Conservation (phyloP, 2,329 filamentous ascomycete genomes). For the Calonectria henricotiae region DNA sequence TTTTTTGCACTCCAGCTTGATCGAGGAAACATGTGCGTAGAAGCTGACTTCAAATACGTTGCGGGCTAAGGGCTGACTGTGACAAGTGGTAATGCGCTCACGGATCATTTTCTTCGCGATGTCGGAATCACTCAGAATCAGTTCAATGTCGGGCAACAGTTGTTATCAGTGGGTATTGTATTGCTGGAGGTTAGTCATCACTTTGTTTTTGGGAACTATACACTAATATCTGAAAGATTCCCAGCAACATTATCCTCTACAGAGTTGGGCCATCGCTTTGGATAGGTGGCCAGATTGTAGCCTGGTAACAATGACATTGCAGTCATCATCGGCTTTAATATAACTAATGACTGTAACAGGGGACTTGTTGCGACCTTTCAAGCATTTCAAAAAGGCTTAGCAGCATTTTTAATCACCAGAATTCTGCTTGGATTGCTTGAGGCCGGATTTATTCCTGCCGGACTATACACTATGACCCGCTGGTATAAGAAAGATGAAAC, state of each 20-base stretch:
- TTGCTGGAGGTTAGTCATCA: background rate
- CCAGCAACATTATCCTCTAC: conserved; percentile 2
- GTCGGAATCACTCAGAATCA: background rate
- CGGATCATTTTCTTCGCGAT: conserved; percentile 6
- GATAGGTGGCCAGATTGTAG: conserved; percentile 3
- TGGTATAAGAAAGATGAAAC: conserved; percentile 7
- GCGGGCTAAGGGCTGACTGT: background rate
- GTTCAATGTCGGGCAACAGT: conserved; percentile 1
- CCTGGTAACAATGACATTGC: background rate
- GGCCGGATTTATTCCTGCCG: background rate
- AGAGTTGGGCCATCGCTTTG: background rate
- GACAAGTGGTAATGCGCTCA: background rate
- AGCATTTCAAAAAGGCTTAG: background rate
- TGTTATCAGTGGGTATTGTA: background rate
- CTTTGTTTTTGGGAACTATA: background rate
- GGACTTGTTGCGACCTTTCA: background rate
- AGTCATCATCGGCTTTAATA: too few species aligned
- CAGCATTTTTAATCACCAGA: background rate
- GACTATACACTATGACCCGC: background rate
- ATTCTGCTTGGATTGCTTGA: background rate
- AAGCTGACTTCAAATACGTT: too few species aligned
- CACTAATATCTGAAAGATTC: background rate
- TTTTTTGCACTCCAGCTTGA: conserved; percentile 10
- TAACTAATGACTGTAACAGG: background rate
- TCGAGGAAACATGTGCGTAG: background rate